These are phyloP conservation scores for Verticillium nubilum DNA, from an alignment of 2,329 filamentous ascomycete species.

Conservation along the genomic window DNA sequence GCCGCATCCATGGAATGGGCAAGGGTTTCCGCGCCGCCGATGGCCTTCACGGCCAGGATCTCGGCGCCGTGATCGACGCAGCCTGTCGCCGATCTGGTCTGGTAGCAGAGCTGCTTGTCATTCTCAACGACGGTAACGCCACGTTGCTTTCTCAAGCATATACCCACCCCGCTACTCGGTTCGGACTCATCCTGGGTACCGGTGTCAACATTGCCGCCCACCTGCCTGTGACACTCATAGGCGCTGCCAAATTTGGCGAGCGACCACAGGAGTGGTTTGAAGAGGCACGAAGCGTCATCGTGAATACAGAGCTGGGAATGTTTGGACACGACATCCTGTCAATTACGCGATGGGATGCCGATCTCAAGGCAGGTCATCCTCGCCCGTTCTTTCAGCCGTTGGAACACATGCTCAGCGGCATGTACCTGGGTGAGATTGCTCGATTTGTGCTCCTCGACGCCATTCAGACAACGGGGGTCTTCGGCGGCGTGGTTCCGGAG, in stretches of 20 bases:
- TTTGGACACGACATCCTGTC: conserved; percentile 56
- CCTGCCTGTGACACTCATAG: conserved; percentile 52
- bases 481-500: conserved; percentile 51
- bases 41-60: conserved; percentile 52
- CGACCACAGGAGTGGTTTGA: conserved; percentile 52
- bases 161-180: conserved; percentile 50
- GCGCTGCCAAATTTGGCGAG: conserved; percentile 49
- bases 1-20: conserved; percentile 57
- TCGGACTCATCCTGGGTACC: conserved; percentile 62
- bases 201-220: conserved; percentile 63
- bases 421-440: conserved; percentile 62
- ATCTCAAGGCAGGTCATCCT: conserved; percentile 45
- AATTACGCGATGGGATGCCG: conserved; percentile 54
- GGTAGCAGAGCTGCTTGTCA: conserved; percentile 50
- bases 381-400: conserved; percentile 57
- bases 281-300: conserved; percentile 54
- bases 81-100: conserved; percentile 48
- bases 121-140: conserved; percentile 64
- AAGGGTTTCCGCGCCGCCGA: conserved; percentile 59
- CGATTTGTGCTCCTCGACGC: conserved; percentile 54
- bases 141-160: conserved; percentile 61
- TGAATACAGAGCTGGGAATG: conserved; percentile 65
- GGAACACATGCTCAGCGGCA: conserved; percentile 58
- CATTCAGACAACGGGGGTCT: conserved; percentile 45
- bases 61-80: conserved; percentile 51